A percentile compares a stretch with the other conserved stretches of the same genome.
These are phyloP conservation scores for Abrus precatorius DNA, from an alignment of 306 rosid genomes.

Conservation along the genomic window DNA sequence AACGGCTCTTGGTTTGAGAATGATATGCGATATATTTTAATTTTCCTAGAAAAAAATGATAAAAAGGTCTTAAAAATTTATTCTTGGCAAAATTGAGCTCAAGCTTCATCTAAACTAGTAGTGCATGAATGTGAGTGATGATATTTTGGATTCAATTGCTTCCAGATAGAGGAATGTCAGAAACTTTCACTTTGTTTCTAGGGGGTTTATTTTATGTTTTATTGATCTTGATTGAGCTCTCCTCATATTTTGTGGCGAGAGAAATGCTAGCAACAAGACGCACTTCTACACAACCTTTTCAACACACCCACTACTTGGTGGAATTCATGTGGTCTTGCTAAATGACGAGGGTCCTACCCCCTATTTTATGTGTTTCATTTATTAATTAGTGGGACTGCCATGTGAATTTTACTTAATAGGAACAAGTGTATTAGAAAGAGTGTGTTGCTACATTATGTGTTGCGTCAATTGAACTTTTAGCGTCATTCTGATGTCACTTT, in stretches of 20 bases:
- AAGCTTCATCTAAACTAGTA: conserved; percentile 14
- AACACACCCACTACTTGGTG: no score
- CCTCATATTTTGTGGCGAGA: neutral
- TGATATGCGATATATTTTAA: neutral
- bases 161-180: conserved; percentile 35
- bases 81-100: conserved; percentile 10
- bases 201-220: conserved; percentile 17
- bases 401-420: no score
- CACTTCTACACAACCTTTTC: no score
- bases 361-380: no score
- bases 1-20: conserved; percentile 11
- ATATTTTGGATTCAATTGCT: conserved; percentile 25
- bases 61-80: conserved; percentile 3
- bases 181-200: conserved; percentile 9
- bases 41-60: neutral
- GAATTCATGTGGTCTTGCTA: no score
- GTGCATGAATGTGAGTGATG: conserved; percentile 12
- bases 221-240: conserved; percentile 17
- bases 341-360: no score
- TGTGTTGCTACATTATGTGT: no score
- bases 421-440: no score
- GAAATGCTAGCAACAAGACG: no score
- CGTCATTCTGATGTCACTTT: conserved; percentile 34
- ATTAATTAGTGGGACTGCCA: no score
- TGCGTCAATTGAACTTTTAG: conserved; percentile 32